Evolutionary conservation across 2,329 filamentous ascomycete genomes (phyloP).

Genomic region (Cladophialophora exuberans): DNA sequence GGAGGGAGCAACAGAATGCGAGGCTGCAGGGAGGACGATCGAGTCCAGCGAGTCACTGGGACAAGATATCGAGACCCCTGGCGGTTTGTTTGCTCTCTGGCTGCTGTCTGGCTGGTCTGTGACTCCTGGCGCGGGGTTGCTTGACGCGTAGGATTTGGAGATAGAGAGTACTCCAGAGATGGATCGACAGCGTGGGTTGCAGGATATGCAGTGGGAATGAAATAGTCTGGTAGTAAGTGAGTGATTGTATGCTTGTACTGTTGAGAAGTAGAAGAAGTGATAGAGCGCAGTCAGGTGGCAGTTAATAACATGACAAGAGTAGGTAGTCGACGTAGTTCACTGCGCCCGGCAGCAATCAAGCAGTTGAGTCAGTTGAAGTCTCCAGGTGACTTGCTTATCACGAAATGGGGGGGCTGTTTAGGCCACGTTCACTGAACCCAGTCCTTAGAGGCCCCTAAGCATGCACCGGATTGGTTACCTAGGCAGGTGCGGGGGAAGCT

Average conservation of each 20-base stretch:
- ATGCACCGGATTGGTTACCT: neutral
- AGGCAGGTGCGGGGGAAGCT: slow-evolving; percentile 1
- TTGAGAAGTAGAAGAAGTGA: neutral
- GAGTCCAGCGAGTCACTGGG: neutral
- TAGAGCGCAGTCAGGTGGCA: slow-evolving; percentile 12
- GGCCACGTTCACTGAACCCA: neutral
- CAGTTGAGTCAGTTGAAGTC: slow-evolving; percentile 16
- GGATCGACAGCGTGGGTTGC: too few relatives aligned
- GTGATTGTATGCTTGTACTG: neutral
- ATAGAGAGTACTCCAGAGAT: slow-evolving; percentile 4
- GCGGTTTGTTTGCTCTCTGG: too few relatives aligned
- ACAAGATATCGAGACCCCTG: neutral
- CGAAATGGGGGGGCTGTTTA: neutral
- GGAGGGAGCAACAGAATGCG: neutral
- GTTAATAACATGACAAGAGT: neutral
- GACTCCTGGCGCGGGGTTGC: slow-evolving; percentile 15
- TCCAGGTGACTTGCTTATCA: slow-evolving; percentile 6
- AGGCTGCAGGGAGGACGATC: neutral
- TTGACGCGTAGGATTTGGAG: slow-evolving; percentile 13
- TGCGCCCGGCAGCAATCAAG: neutral
- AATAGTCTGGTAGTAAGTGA: too few relatives aligned
- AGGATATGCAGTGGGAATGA: too few relatives aligned
- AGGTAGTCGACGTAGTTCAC: too few relatives aligned
- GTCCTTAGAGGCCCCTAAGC: neutral
- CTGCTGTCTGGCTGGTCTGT: too few relatives aligned